A percentile compares a stretch with the other conserved stretches of the same genome.
These are phyloP conservation scores for Erodium trifolium DNA, from an alignment of 441 rosid genomes.

Conservation along the genomic window DNA sequence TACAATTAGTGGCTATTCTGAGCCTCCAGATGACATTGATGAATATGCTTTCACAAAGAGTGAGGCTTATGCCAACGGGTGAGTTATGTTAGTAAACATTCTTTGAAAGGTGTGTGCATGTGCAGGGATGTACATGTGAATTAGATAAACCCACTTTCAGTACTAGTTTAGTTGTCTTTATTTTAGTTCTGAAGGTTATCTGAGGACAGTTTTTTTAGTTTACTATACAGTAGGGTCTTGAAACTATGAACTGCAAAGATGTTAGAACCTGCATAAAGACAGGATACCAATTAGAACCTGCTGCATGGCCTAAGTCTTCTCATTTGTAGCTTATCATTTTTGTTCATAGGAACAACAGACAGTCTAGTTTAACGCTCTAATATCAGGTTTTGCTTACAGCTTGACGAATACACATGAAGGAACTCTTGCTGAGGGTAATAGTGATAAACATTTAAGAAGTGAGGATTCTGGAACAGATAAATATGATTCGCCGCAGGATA, in stretches of 20 bases:
- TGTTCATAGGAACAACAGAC: background rate
- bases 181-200: background rate
- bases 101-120: background rate
- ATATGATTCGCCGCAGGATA: conserved; percentile 21
- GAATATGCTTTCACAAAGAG: conserved; percentile 18
- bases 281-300: background rate
- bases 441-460: conserved; percentile 20
- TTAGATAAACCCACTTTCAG: background rate
- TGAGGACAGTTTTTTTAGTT: background rate
- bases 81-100: conserved; percentile 16
- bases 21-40: conserved; percentile 22
- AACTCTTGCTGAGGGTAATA: conserved; percentile 22
- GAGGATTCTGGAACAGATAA: conserved; percentile 25
- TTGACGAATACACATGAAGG: conserved; percentile 26
- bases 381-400: conserved; percentile 30
- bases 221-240: background rate
- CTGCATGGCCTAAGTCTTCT: conserved; percentile 14
- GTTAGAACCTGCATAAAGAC: background rate
- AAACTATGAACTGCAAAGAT: background rate
- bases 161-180: background rate
- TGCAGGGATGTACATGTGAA: background rate
- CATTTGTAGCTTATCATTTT: conserved; percentile 13
- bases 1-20: conserved; percentile 16
- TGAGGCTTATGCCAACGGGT: conserved; percentile 30
- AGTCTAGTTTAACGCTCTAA: conserved; percentile 14